A percentile compares a stretch with the other conserved stretches of the same genome.
phyloP scores from a whole-genome alignment of 345 rosid species.

The Citrus sp. region DNA sequence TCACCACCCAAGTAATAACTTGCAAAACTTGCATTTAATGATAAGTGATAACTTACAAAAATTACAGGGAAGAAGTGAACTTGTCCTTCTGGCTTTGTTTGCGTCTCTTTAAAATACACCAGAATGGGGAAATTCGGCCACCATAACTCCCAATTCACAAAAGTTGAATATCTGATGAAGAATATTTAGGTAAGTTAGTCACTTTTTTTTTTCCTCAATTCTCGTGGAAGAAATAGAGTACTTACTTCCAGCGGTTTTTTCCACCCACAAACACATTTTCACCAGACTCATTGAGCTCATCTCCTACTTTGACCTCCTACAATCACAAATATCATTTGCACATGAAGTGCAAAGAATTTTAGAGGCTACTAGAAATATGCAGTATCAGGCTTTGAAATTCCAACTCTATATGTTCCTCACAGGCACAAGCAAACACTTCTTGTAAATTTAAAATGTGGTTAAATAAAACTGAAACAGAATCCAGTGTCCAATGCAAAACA shows the following conservation, averaged over 20 bases:
- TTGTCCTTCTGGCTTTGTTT: conserved; percentile 82
- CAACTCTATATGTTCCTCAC: background rate
- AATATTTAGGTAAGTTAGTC: background rate
- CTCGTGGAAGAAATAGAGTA: background rate
- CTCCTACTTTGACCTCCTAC: conserved; percentile 71
- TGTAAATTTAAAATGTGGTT: background rate
- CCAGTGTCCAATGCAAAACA: background rate
- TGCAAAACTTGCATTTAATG: background rate
- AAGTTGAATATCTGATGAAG: conserved; percentile 51
- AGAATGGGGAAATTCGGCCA: conserved; percentile 76
- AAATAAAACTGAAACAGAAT: background rate
- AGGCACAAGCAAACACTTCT: background rate
- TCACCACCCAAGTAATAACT: background rate
- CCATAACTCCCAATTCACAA: conserved; percentile 87
- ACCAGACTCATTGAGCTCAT: conserved; percentile 65
- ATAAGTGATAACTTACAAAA: conserved; percentile 48
- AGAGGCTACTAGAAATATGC: background rate
- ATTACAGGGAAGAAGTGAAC: conserved; percentile 79
- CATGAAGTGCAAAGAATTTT: background rate
- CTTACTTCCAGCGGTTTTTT: conserved; percentile 82
- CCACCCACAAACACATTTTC: conserved; percentile 76
- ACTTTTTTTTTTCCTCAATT: background rate
- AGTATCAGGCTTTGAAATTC: background rate
- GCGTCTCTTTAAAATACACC: conserved; percentile 72
- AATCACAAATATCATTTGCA: conserved; percentile 7